These are phyloP conservation scores for Calonectria hawksworthii DNA, from an alignment of 2,329 filamentous ascomycete genomes.

Conservation along the genomic window DNA sequence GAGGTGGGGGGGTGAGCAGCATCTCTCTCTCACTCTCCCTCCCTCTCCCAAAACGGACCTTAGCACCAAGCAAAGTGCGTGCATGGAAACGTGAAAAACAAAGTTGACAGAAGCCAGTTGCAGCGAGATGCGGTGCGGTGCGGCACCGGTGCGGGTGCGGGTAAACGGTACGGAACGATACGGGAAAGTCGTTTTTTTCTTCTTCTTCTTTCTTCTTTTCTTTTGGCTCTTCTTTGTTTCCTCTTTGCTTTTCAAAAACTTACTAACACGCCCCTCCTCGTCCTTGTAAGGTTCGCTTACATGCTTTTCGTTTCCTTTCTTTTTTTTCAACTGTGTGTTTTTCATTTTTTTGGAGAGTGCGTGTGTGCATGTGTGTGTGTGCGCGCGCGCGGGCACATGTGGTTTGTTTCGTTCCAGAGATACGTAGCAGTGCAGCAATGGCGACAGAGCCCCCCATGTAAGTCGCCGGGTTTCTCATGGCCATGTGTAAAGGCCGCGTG, in stretches of 20 bases:
- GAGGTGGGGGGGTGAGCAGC: not conserved
- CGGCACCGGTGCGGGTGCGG: slow-evolving; percentile 2
- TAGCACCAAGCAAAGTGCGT: not conserved
- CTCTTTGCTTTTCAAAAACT: not conserved
- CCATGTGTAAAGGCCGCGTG: not conserved
- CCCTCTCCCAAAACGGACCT: not conserved
- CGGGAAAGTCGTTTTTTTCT: not conserved
- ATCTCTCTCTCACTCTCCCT: too few species aligned
- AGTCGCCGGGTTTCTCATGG: not conserved
- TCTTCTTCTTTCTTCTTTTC: not conserved
- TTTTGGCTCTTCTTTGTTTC: not conserved
- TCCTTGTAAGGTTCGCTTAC: not conserved
- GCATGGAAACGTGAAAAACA: not conserved
- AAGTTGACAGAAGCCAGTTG: slow-evolving; percentile 7
- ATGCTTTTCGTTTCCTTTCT: not conserved
- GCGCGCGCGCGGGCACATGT: not conserved
- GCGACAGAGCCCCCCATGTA: not conserved
- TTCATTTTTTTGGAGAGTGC: not conserved
- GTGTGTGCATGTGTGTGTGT: too few species aligned
- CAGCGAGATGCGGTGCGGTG: slow-evolving; percentile 7
- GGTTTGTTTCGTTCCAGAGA: not conserved
- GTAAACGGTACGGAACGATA: slow-evolving; percentile 14
- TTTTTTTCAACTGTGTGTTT: not conserved
- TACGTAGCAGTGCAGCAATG: not conserved
- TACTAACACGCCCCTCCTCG: not conserved